Percentiles rank a stretch among this genome's conserved stretches.
These are phyloP conservation scores for Colletotrichum sp. DNA, from an alignment of 2,329 filamentous ascomycete genomes.

Conservation along the genomic window DNA sequence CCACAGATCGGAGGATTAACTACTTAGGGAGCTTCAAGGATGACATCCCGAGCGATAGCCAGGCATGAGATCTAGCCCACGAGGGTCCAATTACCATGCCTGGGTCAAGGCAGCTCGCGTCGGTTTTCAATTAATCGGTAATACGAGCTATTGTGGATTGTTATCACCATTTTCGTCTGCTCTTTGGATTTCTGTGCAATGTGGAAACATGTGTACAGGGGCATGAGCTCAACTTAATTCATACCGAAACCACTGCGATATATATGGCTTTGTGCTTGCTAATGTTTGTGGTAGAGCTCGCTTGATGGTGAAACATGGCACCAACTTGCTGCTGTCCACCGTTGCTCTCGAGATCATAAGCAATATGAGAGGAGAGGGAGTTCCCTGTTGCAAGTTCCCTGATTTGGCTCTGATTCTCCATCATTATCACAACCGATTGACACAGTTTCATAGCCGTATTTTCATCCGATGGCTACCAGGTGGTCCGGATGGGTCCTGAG, in stretches of 20 bases:
- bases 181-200: background rate
- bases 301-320: background rate
- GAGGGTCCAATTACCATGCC: background rate
- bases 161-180: background rate
- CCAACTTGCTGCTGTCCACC: too few species aligned
- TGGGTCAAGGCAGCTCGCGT: background rate
- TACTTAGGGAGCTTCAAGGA: background rate
- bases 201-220: background rate
- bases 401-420: background rate
- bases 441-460: rapidly evolving
- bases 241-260: background rate
- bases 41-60: background rate
- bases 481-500: background rate
- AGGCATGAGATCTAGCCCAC: background rate
- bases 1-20: background rate
- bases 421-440: background rate
- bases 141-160: background rate
- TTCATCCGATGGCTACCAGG: background rate
- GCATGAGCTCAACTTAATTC: background rate
- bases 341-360: background rate
- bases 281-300: background rate
- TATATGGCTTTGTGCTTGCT: background rate
- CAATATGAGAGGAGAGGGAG: background rate
- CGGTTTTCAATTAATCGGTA: background rate
- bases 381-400: background rate